Evolutionary conservation across 73 alveolate genomes (phyloP), one percentile per base, ranked within the genome.

Genomic region (Paramecium biaurelia): DNA sequence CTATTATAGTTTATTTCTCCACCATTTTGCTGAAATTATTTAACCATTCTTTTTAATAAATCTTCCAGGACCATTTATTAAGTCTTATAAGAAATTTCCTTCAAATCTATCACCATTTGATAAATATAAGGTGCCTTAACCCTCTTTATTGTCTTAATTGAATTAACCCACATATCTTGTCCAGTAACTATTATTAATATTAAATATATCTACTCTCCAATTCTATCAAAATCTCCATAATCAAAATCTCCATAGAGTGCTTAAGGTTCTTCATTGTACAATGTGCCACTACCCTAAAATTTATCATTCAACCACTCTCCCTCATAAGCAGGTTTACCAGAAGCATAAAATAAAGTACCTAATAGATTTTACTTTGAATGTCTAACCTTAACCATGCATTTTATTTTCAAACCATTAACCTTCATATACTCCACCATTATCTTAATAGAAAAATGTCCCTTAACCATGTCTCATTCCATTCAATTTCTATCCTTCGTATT

Each of bases 301-400:
- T 88, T 88, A 88, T 88, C 93, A 70, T 88, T 57, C 37, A 38
- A 79, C 93, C 93, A 88, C 26, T 88, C 42, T 37, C 93, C 93
- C 53, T 88, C 93, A 88, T 88, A 88, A 10, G 93, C 93, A 41
- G 85, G 85, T 68, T 41, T 68, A 21, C 79, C 53, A 18, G 93
- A 88, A 12, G 93, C 89, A 88, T 88, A 88, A 42, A 57, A 88
- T 21, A 88, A 70, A 5, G 86, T 79, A 7, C 89, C 89, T 76
- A 41, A 43, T 47, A 12, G 59, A 47, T n/a, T 4, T 14, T 26
- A 41, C 5, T 76, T 76, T 26, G 28, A 30, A 70, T 41, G 7
- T 76, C 0, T n/a, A 4, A 67, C 93, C 93, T 26, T 88, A 68
- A 24, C 93, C 93, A 68, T 88, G 68, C 90, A 88, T 88, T 53